Percentiles rank a stretch among this genome's conserved stretches.
Evolutionary conservation across 179 eudicot species (phyloP).

Genomic region (Spinacia oleracea): DNA sequence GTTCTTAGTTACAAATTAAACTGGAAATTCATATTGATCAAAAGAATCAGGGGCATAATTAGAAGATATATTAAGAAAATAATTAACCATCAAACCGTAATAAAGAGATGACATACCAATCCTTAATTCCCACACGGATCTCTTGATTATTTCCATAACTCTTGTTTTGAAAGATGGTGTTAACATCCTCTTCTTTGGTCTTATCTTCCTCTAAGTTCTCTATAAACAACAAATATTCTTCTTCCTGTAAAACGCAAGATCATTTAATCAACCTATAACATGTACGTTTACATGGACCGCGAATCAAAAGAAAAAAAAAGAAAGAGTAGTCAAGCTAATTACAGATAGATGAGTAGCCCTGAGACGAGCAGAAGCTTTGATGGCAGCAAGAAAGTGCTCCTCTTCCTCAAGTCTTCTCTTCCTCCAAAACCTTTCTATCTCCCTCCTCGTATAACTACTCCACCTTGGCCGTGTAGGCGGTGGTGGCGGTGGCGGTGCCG

Average conservation of each 20-base stretch:
- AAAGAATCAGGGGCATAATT: neutral
- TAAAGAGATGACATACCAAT: constrained; percentile 46
- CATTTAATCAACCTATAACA: neutral
- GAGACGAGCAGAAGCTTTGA: constrained; percentile 76
- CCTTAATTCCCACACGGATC: constrained; percentile 59
- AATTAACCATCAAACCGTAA: neutral
- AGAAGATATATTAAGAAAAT: neutral
- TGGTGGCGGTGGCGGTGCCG: constrained; percentile 17
- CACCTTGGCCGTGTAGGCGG: constrained; percentile 20
- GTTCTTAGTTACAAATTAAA: no score
- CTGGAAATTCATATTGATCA: no score
- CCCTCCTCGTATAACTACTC: constrained; percentile 56
- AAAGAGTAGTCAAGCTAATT: neutral
- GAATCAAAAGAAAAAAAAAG: no score
- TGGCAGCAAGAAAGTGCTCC: constrained; percentile 69
- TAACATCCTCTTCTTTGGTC: constrained; percentile 22
- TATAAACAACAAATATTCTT: constrained; percentile 49
- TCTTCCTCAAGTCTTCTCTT: constrained; percentile 57
- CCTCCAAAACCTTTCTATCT: constrained; percentile 73
- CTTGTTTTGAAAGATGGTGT: neutral
- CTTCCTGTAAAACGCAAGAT: constrained; percentile 37
- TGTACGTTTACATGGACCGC: no score
- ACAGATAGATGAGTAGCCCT: constrained; percentile 58
- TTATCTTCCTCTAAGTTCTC: constrained; percentile 41
- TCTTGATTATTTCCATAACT: constrained; percentile 30